phyloP scores from a whole-genome alignment of 805 yeast species.

The Kodamaea kaohsiungensis region DNA sequence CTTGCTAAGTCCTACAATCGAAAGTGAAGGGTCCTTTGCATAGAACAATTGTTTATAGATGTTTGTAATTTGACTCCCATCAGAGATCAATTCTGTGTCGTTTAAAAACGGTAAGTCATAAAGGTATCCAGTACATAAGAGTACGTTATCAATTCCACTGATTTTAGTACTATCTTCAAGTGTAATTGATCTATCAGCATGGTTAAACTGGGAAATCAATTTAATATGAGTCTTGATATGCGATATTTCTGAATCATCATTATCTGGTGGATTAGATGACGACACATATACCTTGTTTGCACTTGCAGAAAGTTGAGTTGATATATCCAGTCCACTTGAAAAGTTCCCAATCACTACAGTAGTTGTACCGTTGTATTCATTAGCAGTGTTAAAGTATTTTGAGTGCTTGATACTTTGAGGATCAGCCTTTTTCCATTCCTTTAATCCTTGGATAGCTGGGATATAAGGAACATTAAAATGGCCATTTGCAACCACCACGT shows the following conservation, averaged over 20 bases:
- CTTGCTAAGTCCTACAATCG: conserved; percentile 33
- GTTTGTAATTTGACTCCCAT: conserved; percentile 26
- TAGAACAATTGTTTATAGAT: conserved; percentile 36
- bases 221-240: conserved; percentile 3
- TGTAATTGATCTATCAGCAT: conserved; percentile 16
- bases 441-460: conserved; percentile 22
- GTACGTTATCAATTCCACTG: conserved; percentile 19
- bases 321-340: conserved; percentile 21
- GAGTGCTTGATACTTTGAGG: conserved; percentile 22
- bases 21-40: conserved; percentile 29
- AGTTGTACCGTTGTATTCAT: conserved; percentile 11
- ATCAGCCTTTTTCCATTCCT: conserved; percentile 19
- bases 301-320: conserved; percentile 13
- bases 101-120: conserved; percentile 24
- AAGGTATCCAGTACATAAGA: conserved; percentile 28
- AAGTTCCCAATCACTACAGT: conserved; percentile 33
- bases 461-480: conserved; percentile 24
- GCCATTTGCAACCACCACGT: conserved; percentile 27
- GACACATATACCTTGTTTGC: conserved; percentile 18
- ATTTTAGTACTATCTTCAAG: conserved; percentile 17
- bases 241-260: neutral
- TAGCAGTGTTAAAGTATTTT: conserved; percentile 19
- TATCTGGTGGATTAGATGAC: conserved; percentile 4
- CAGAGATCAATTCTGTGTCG: conserved; percentile 21
- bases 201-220: conserved; percentile 23